Percentiles rank a stretch among this genome's conserved stretches.
Conservation (phyloP, 2,329 filamentous ascomycete species). For the Cladophialophora immunda region DNA sequence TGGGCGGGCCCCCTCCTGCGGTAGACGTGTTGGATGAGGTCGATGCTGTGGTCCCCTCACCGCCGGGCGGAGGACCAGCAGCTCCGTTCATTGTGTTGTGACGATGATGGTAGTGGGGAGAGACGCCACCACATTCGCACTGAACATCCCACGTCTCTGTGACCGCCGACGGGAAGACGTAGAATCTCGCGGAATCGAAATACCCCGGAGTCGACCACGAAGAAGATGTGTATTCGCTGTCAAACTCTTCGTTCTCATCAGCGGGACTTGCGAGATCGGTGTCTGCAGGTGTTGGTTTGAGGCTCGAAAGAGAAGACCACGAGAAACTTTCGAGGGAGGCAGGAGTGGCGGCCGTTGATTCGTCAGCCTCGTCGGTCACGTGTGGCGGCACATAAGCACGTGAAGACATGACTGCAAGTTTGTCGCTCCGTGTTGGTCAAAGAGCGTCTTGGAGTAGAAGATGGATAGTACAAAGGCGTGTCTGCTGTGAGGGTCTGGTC, state of each 20-base stretch:
- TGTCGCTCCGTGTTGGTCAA: not conserved
- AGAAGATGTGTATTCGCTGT: not conserved
- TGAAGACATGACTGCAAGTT: not conserved
- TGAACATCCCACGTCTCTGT: not conserved
- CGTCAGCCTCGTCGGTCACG: slow-evolving; percentile 2
- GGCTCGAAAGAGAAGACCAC: not conserved
- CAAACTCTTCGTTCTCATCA: not conserved
- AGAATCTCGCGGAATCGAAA: not conserved
- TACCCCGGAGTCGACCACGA: not conserved
- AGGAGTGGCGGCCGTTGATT: not conserved
- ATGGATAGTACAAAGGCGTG: not conserved
- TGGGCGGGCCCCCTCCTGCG: slow-evolving; percentile 23
- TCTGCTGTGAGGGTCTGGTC: too few relatives aligned
- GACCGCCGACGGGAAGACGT: not conserved
- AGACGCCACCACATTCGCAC: slow-evolving; percentile 33
- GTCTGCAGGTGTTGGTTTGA: not conserved
- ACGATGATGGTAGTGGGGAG: slow-evolving; percentile 19
- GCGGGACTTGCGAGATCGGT: not conserved
- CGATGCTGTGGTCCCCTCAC: slow-evolving; percentile 22
- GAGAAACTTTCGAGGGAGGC: not conserved
- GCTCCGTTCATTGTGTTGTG: slow-evolving; percentile 32
- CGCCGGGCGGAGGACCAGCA: slow-evolving; percentile 16
- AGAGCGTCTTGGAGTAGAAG: not conserved
- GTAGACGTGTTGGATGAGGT: not conserved
- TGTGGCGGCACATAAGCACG: not conserved